These are phyloP conservation scores for Persicaria tinctoria DNA, from an alignment of 148 eudicot genomes.

Conservation along the genomic window DNA sequence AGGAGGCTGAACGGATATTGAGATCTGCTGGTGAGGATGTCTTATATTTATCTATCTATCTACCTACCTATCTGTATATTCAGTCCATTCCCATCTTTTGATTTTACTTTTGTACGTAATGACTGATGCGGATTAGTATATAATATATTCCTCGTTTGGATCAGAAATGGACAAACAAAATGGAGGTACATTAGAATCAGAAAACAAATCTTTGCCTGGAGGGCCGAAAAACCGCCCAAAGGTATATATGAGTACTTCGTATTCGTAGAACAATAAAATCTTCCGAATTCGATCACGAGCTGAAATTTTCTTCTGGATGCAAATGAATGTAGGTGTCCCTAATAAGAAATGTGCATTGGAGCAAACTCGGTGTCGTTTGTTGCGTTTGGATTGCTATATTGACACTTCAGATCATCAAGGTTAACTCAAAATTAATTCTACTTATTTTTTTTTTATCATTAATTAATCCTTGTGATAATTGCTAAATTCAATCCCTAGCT, in stretches of 20 bases:
- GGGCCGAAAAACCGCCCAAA: neutral
- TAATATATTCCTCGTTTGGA: neutral
- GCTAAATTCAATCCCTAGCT: neutral
- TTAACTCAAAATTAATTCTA: neutral
- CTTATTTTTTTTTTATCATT: no score
- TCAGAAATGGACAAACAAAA: neutral
- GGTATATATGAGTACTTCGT: neutral
- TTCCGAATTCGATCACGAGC: neutral
- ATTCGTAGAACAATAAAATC: neutral
- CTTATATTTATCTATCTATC: neutral
- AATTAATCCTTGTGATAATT: neutral
- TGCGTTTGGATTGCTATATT: slow-evolving; percentile 47
- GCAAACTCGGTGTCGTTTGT: slow-evolving; percentile 28
- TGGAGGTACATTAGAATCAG: neutral
- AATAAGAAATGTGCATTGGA: slow-evolving; percentile 43
- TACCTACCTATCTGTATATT: neutral
- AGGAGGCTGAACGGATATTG: neutral
- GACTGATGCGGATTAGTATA: no score
- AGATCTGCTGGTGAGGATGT: neutral
- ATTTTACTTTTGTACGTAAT: no score
- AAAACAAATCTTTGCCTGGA: slow-evolving; percentile 5
- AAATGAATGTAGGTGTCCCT: slow-evolving; percentile 12
- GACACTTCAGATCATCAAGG: slow-evolving; percentile 38
- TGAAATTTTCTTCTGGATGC: neutral
- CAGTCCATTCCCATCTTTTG: neutral